Evolutionary conservation across 2,329 filamentous ascomycete species (phyloP).

Genomic region (Hypomyces rosellus): DNA sequence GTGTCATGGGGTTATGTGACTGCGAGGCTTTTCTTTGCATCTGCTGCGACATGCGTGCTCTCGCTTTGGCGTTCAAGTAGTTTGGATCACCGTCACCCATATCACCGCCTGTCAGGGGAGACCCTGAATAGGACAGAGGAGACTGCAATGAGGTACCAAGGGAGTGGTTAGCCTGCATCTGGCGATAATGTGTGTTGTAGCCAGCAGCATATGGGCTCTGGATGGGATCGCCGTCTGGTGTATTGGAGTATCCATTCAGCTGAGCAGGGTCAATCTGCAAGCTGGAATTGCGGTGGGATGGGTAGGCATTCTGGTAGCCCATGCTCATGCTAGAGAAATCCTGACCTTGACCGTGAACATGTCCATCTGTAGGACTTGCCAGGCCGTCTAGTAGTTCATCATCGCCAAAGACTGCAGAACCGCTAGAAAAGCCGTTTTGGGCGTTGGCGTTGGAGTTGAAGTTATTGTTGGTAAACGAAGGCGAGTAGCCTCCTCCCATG

Average conservation of each 20-base stretch:
- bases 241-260: conserved; percentile 80
- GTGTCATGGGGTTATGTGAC: conserved; percentile 73
- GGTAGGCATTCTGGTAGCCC: conserved; percentile 50
- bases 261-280: conserved; percentile 61
- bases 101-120: conserved; percentile 38
- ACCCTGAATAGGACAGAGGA: conserved; percentile 34
- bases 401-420: conserved; percentile 74
- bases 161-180: conserved; percentile 54
- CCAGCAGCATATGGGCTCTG: conserved; percentile 80
- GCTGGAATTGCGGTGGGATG: conserved; percentile 47
- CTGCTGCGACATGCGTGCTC: conserved; percentile 52
- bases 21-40: conserved; percentile 70
- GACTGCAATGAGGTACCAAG: conserved; percentile 46
- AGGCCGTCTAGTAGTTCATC: conserved; percentile 81
- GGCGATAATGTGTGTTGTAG: conserved; percentile 75
- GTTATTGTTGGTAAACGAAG: conserved; percentile 49
- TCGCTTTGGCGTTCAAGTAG: conserved; percentile 57
- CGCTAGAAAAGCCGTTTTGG: conserved; percentile 67
- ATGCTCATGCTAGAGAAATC: conserved; percentile 55
- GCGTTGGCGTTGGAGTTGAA: conserved; percentile 55
- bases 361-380: conserved; percentile 47
- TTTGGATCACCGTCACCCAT: conserved; percentile 47
- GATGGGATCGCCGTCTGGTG: conserved; percentile 84
- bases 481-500: conserved; percentile 57
- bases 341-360: conserved; percentile 49